Evolutionary conservation across 148 eudicot genomes (phyloP), one percentile per base, ranked within the genome.

Genomic region (Pouteria glomerata): DNA sequence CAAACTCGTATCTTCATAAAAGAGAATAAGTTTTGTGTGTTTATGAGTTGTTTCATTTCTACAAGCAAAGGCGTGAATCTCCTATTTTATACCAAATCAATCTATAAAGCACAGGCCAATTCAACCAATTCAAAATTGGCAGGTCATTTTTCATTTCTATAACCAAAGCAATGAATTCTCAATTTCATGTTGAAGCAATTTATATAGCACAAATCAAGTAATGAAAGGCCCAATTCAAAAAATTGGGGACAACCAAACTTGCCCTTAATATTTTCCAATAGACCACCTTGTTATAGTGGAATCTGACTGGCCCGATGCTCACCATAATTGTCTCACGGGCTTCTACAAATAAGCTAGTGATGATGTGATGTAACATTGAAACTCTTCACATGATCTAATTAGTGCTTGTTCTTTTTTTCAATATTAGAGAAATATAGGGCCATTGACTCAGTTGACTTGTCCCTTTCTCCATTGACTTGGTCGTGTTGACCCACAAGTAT

Each of bases 361-460:
- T 39, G 52, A 12, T 57, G n/a, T 21, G 14, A 19, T 53, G 19
- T 16, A 62, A 3, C 66, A 62, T 16, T 62, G 33, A 19, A 13
- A 63, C 50, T 50, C 12, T 4, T 63, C 67, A 39, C 67, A 41
- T 24, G 30, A 27, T 63, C 50, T 41, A 63, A 6, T 31, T 4
- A 6, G 67, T 41, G 44, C 67, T 27, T 13, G 48, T 4, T 63
- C 72, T 26, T 13, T 13, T 23, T 12, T 68, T 24, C 23, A 7
- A 57, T 18, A 37, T 4, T 10, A 42, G 24, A n/a, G 35, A 42
- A 42, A 74, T 30, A 64, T 34, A 42, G 31, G 41, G 19, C 6
- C 14, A 15, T 56, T 65, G 79, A 78, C 79, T 70, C 62, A 63
- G 75, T 83, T 80, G 83, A 80, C 84, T 68, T 80, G 86, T 80